A percentile compares a stretch with the other conserved stretches of the same genome.
These are phyloP conservation scores for Abelmoschus esculentus DNA, from an alignment of 345 rosid genomes.

Conservation along the genomic window DNA sequence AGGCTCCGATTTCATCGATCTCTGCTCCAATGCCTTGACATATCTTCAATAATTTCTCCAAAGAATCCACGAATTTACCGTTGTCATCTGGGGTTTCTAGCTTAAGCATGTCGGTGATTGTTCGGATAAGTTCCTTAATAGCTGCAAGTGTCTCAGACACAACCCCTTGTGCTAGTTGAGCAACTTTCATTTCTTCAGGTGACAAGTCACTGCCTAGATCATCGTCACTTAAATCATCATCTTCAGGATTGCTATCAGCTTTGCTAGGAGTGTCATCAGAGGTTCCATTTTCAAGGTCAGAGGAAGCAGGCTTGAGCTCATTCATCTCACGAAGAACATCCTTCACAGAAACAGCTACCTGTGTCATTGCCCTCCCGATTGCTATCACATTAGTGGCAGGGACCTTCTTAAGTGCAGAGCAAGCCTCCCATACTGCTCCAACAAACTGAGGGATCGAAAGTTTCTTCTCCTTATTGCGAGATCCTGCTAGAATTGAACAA, in stretches of 20 bases:
- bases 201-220: conserved; percentile 73
- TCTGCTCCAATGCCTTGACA: conserved; percentile 56
- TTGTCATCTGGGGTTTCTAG: conserved; percentile 46
- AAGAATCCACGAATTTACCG: conserved; percentile 45
- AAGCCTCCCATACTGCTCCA: conserved; percentile 91
- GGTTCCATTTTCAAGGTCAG: conserved; percentile 25
- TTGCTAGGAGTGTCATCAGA: conserved; percentile 21
- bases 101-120: conserved; percentile 62
- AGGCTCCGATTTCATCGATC: conserved; percentile 78
- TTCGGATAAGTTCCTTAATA: conserved; percentile 72
- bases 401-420: conserved; percentile 70
- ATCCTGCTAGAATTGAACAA: conserved; percentile 32
- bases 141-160: conserved; percentile 51
- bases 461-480: conserved; percentile 36
- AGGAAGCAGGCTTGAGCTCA: conserved; percentile 67
- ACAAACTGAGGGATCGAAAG: conserved; percentile 47
- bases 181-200: conserved; percentile 81
- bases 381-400: conserved; percentile 70
- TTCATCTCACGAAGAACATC: conserved; percentile 96
- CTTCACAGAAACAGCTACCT: conserved; percentile 77
- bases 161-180: conserved; percentile 43
- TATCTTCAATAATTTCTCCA: conserved; percentile 62
- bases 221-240: conserved; percentile 26
- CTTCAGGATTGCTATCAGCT: conserved; percentile 16
- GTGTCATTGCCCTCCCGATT: conserved; percentile 74